These are phyloP conservation scores for Fusarium nanum DNA, from an alignment of 2,329 filamentous ascomycete genomes.

Conservation along the genomic window DNA sequence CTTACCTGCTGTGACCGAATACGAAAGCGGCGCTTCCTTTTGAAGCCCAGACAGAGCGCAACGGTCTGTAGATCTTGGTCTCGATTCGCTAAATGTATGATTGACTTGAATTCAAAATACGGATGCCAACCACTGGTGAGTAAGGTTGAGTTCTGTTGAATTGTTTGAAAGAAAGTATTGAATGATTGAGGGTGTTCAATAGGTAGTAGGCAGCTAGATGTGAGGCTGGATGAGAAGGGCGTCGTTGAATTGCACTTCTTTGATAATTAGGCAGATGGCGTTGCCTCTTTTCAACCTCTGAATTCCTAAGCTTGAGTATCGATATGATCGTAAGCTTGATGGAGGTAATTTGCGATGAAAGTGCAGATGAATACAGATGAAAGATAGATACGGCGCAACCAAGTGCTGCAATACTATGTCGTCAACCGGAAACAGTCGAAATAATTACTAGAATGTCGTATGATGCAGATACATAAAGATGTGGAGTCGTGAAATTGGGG, in stretches of 20 bases:
- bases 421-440: neutral
- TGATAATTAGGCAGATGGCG: neutral
- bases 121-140: neutral
- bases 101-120: neutral
- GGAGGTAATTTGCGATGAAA: neutral
- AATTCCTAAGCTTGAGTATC: neutral
- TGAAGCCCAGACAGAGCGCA: neutral
- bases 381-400: neutral
- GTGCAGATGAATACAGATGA: neutral
- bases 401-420: neutral
- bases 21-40: neutral
- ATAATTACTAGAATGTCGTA: neutral
- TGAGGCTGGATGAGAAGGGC: neutral
- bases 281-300: conserved; percentile 24
- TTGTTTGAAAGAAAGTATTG: neutral
- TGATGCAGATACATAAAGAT: neutral
- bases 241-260: neutral
- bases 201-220: neutral
- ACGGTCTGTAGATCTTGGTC: too few species aligned
- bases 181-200: neutral
- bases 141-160: neutral
- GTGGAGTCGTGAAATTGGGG: conserved; percentile 12
- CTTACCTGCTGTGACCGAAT: neutral
- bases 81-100: neutral
- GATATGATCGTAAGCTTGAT: neutral